phyloP scores from a whole-genome alignment of 352 stramenopile genomes.

The Phytopythium oedochilum region DNA sequence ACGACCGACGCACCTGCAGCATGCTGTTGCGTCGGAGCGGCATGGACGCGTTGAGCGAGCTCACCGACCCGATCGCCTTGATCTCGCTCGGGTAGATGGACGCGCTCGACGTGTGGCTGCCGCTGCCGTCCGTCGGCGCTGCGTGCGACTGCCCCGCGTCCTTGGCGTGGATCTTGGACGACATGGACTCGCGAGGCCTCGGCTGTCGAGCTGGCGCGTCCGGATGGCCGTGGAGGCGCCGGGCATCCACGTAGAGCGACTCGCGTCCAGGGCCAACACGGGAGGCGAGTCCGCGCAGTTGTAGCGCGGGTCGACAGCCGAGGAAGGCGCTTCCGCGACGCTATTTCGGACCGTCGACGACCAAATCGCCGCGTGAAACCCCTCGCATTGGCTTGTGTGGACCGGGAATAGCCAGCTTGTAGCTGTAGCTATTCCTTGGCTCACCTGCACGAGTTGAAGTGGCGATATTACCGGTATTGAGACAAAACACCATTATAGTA shows the following conservation, averaged over 20 bases:
- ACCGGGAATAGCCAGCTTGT: neutral
- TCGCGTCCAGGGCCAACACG: neutral
- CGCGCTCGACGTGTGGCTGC: slow-evolving; percentile 3
- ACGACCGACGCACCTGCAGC: slow-evolving; percentile 36
- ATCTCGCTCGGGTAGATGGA: slow-evolving; percentile 31
- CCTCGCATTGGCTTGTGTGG: neutral
- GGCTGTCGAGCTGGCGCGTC: neutral
- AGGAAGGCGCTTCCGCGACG: too few relatives aligned
- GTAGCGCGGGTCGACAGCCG: too few relatives aligned
- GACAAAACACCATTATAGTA: too few relatives aligned
- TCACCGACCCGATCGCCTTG: slow-evolving; percentile 21
- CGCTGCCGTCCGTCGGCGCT: neutral
- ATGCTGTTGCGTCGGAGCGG: slow-evolving; percentile 20
- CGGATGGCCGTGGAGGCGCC: neutral
- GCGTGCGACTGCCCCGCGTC: neutral
- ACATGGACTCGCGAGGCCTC: neutral
- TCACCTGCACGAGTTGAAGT: too few relatives aligned
- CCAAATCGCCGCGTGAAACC: neutral
- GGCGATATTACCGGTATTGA: neutral
- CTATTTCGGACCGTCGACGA: neutral
- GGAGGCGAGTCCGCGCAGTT: too few relatives aligned
- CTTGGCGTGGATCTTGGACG: slow-evolving; percentile 10
- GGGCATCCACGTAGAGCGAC: neutral
- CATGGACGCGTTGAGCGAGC: slow-evolving; percentile 16
- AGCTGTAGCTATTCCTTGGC: too few relatives aligned